These are phyloP conservation scores for Chaetothyriales sp. DNA, from an alignment of 2,329 filamentous ascomycete genomes.

Conservation along the genomic window DNA sequence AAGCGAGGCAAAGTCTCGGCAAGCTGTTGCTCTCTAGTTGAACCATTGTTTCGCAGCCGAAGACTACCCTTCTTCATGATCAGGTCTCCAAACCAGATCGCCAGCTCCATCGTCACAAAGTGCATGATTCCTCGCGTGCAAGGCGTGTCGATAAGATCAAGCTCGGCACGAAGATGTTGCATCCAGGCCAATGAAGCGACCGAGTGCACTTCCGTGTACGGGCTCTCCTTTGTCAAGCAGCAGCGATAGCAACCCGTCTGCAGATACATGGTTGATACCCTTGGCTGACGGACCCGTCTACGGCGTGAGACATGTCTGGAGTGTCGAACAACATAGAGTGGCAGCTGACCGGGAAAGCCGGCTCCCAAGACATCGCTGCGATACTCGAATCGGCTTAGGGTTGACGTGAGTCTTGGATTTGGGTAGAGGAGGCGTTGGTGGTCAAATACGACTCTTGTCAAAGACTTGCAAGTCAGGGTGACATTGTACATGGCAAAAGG, in stretches of 20 bases:
- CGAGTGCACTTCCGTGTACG: too few species aligned
- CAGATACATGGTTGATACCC: neutral
- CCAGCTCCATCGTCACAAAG: neutral
- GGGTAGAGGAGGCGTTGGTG: neutral
- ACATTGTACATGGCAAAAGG: neutral
- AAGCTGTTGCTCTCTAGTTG: too few species aligned
- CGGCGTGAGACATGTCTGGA: too few species aligned
- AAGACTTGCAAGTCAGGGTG: neutral
- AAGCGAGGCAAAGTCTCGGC: too few species aligned
- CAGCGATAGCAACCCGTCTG: neutral
- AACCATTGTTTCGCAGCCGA: too few species aligned
- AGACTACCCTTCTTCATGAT: neutral
- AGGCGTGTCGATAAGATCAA: neutral
- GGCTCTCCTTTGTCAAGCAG: neutral
- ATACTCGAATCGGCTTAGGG: neutral
- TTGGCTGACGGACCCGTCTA: neutral
- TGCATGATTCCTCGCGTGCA: neutral
- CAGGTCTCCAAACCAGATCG: neutral
- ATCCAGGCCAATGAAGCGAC: neutral
- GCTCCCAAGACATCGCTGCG: too few species aligned
- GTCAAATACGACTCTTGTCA: neutral
- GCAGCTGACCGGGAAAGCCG: too few species aligned
- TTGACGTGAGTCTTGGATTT: neutral
- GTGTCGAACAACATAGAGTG: neutral
- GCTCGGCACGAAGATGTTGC: neutral